Base-by-base conservation (phyloP, 108 stramenopile species). In the Nannochloropsis gaditana region DNA sequence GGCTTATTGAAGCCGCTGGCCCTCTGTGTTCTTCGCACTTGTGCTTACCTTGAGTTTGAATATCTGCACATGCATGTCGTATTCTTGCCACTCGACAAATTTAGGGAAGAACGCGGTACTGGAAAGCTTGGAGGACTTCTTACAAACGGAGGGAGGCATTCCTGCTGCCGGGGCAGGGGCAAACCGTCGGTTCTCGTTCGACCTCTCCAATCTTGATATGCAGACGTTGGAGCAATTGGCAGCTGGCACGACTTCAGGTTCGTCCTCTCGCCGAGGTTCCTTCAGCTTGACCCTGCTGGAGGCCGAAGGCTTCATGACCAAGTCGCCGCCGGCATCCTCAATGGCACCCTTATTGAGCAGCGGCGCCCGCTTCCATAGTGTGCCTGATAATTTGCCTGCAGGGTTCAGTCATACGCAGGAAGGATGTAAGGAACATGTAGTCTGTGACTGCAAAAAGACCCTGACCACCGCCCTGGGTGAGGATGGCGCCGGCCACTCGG, bases 191-290 rank as follows among this genome's bases (percentile, higher is more conserved):
- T 73, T 73, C 8, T 73, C 59, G 59, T 73, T 73, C n/a, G 59
- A 73, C 59, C 59, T 73, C 2, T 73, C 59, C 59, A 73, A 73
- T n/a, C 59, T 73, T n/a, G 59, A 73, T n/a, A 73, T 73, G 59
- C 59, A 73, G 59, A 73, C 59, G 19, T n/a, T 73, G 59, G 59
- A 73, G 59, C 59, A 73, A n/a, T n/a, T 73, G 59, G 59, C 59
- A n/a, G 59, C 59, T 3, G 59, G 59, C 59, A n/a, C 59, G 19
- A 73, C 59, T n/a, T 73, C 59, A n/a, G 59, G 59, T n/a, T n/a
- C 8, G 59, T 73, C 59, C 59, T 73, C 59, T 15, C 59, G 59
- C 59, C 59, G 59, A 73, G 59, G 59, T n/a, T 73, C 59, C n/a
- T 73, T 73, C n/a, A 73, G 59, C 59, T 73, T 73, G 59, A 73